Conservation (phyloP, 345 rosid genomes). For the Hibiscus mutabilis region DNA sequence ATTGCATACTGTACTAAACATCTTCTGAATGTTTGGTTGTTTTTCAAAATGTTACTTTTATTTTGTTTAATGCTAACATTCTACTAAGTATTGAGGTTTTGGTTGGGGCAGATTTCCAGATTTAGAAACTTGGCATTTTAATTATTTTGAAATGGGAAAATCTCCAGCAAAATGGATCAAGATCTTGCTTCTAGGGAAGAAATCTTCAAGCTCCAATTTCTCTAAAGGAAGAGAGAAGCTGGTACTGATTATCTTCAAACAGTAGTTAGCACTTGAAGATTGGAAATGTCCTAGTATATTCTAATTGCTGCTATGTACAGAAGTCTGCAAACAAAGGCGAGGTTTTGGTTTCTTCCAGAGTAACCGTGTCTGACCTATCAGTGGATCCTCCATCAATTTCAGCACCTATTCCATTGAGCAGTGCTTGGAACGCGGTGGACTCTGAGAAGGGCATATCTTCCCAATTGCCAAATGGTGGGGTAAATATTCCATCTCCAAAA, state of each 20-base stretch:
- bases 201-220: constrained; percentile 49
- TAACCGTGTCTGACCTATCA: constrained; percentile 30
- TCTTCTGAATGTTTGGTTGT: background rate
- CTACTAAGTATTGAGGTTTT: background rate
- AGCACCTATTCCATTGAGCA: constrained; percentile 23
- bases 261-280: background rate
- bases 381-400: constrained; percentile 31
- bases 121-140: constrained; percentile 10
- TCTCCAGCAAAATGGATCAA: constrained; percentile 79
- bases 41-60: background rate
- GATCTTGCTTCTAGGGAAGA: constrained; percentile 57
- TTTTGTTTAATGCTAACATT: background rate
- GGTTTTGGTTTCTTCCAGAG: constrained; percentile 35
- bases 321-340: background rate
- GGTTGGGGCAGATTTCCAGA: constrained; percentile 17
- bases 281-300: background rate
- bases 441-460: constrained; percentile 21
- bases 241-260: constrained; percentile 21
- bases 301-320: background rate
- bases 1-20: too few relatives aligned
- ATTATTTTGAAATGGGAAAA: constrained; percentile 67
- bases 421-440: constrained; percentile 23
- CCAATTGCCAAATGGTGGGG: constrained; percentile 24
- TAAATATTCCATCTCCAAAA: constrained; percentile 16
- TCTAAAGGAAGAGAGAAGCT: constrained; percentile 40